phyloP scores from a whole-genome alignment of 305 asterid species.

The Solanum hybrid region DNA sequence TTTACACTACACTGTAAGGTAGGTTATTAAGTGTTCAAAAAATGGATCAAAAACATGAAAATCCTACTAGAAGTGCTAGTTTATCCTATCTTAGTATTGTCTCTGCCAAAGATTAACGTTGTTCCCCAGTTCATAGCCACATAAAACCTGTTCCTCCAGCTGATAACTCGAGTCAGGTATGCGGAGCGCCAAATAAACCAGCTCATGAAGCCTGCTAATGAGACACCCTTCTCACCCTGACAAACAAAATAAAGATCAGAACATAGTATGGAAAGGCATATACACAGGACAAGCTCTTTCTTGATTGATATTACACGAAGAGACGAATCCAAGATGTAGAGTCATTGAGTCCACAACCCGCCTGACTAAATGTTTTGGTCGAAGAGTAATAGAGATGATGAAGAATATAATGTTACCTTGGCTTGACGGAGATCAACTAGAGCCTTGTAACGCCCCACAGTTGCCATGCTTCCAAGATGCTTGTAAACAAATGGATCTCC shows the following conservation, averaged over 20 bases:
- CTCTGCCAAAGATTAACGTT: conserved; percentile 79
- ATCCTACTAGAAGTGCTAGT: not conserved
- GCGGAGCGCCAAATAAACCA: conserved; percentile 91
- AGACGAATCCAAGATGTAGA: not conserved
- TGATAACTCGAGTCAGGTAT: conserved; percentile 69
- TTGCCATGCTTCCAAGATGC: conserved; percentile 56
- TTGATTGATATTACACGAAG: not conserved
- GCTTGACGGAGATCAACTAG: conserved; percentile 74
- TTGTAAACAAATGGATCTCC: conserved; percentile 65
- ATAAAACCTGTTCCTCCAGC: conserved; percentile 92
- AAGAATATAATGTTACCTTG: conserved; percentile 28
- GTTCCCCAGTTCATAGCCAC: conserved; percentile 89
- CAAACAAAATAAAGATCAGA: not conserved
- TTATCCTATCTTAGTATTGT: conserved; percentile 56
- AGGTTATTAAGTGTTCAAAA: not conserved
- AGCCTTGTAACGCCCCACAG: conserved; percentile 74
- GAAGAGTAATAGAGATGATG: not conserved
- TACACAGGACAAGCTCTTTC: not conserved
- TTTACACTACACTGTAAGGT: not conserved
- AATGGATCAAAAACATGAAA: not conserved
- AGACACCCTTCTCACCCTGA: conserved; percentile 62
- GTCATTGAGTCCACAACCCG: not conserved
- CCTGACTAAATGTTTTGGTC: not conserved
- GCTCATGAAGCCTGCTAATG: conserved; percentile 67
- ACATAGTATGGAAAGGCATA: not conserved